Percentiles rank a stretch among this genome's conserved stretches.
Evolutionary conservation across 176 grass and related monocot genomes (phyloP).

Genomic region (Zoysia japonica): DNA sequence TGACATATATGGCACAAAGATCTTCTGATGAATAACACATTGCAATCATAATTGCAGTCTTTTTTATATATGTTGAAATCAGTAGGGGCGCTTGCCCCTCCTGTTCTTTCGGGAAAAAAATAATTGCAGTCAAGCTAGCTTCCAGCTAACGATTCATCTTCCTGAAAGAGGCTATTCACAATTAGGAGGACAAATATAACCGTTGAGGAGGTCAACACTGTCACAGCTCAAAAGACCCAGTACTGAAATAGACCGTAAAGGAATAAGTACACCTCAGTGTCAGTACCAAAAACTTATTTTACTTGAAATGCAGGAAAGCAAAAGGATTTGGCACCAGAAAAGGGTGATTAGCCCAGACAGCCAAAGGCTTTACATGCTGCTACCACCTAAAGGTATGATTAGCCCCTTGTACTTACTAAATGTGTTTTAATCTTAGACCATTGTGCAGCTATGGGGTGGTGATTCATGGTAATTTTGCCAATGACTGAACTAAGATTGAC

Average conservation of each 20-base stretch:
- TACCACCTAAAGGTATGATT: conserved; percentile 10
- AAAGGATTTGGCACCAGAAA: background rate
- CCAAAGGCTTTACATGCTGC: background rate
- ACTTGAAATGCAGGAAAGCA: background rate
- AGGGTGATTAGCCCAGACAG: background rate
- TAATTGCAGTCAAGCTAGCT: conserved; percentile 4
- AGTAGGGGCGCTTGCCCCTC: too few species aligned
- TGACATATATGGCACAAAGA: conserved; percentile 6
- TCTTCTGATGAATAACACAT: background rate
- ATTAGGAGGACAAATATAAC: background rate
- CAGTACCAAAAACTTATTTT: conserved; percentile 11
- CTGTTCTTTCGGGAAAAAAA: too few species aligned
- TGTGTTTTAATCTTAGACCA: background rate
- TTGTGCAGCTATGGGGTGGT: background rate
- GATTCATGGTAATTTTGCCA: conserved; percentile 22
- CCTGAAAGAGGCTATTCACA: background rate
- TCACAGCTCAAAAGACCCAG: background rate
- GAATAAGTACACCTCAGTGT: background rate
- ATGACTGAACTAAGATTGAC: background rate
- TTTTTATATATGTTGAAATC: too few species aligned
- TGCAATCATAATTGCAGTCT: background rate
- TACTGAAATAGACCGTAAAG: background rate
- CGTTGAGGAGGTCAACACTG: background rate
- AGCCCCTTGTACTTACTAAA: background rate
- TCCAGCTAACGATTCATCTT: background rate